Evolutionary conservation across 495 filamentous ascomycete species (phyloP), one percentile per base, ranked within the genome.

Genomic region (Glutinoglossum americanum): DNA sequence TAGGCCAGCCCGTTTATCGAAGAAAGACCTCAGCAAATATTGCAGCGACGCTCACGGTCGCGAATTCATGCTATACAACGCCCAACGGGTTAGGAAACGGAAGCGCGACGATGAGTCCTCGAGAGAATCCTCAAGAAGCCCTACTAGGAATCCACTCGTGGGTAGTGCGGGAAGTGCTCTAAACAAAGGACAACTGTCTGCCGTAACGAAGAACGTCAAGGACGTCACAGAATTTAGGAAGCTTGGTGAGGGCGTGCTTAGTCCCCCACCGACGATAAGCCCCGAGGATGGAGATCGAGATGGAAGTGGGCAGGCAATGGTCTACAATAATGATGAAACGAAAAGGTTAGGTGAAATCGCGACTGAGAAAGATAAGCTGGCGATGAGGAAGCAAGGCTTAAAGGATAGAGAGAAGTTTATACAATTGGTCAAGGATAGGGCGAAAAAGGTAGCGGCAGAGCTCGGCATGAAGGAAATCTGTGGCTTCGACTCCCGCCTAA

Each of bases 11-110:
- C 73, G 80, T 23, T 64, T 74, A 19, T 65, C 63, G 15, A 44
- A 39, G 39, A 69, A 68, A 28, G 69, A 69, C 5, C 71, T 65
- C 23, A 82, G 78, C 68, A 87, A 85, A 66, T 87, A 85, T 63
- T 87, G 83, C 67, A 75, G 72, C 33, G 80, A 85, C 45, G 79
- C 77, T 39, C 83, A 83, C 54, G 79, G 76, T 26, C 69, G 70
- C 28, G 68, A 78, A 56, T 83, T 77, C 60, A 79, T 84, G 71
- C 66, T 69, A 5, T 69, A 33, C 4, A 28, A 15, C 8, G 37
- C 41, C 2, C 41, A 45, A 45, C 33, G 21, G 32, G 51, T 53
- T 5, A 53, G 15, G 49, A 53, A 53, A 17, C 49, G 49, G 49
- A 60, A 37, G 27, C 37, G 33, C 30, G 26, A 32, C 30, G 25